Base-by-base conservation (phyloP, 768 basidiomycete genomes). In the Mycena polygramma region DNA sequence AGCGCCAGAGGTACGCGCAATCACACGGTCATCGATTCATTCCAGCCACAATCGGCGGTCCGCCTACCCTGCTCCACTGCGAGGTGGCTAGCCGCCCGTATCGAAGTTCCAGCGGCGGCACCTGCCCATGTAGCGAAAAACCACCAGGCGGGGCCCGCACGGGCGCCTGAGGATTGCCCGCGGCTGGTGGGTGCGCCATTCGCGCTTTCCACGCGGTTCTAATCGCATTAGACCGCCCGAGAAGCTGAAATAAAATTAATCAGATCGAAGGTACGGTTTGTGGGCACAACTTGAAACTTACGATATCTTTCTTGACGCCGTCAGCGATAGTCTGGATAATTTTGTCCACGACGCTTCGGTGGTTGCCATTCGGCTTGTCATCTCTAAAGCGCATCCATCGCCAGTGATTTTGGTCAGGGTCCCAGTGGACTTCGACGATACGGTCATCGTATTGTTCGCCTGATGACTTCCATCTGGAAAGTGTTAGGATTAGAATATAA, bases 381-480 rank as follows among this genome's bases (percentile, higher is more conserved):
- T 97, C 91, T 75, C 98, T 82, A 78, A 97, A 97, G 54, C 98
- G 90, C 90, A 99, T 91, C 88, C 96, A 91, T 66, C 90, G 90
- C 96, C 97, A 99, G 54, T 85, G 83, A 37, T 86, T 86, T 30
- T 82, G 75, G n/a, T 73, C 78, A 9, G 86, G 68, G 74, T 97
- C 93, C 97, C 98, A 99, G 72, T 91, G 90, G 20, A 97, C 96
- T 79, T 99, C 98, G 22, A 99, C 92, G 46, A 99, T 88, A 14
- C 97, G 89, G 79, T 99, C 97, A 76, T 99, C 97, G 71, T 92
- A 83, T 79, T 99, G 97, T 77, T 97, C 93, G 9, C 92, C 90
- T 2, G 90, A 88, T 7, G 82, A 80, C 77, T 98, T 99, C 85
- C 97, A 86, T 74, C 97, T 99, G 20, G 20, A 63, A 24, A 26